Conservation (phyloP, 441 rosid species). For the Syzygium syzygioides region DNA sequence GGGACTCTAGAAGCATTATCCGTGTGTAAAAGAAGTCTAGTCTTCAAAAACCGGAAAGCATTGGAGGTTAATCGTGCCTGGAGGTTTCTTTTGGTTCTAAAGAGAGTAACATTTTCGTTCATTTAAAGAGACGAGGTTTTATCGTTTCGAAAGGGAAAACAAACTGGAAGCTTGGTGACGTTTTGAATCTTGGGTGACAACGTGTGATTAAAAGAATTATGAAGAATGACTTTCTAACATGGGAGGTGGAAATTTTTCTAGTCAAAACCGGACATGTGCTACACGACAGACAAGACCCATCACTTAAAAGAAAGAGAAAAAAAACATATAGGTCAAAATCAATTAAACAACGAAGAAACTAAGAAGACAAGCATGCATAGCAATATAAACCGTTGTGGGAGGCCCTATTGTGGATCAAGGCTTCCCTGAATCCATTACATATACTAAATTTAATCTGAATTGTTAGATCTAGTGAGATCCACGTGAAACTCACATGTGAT, state of each 20-base stretch:
- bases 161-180: not conserved
- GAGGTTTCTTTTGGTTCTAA: not conserved
- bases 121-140: not conserved
- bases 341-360: not conserved
- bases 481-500: not conserved
- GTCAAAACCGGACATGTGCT: not conserved
- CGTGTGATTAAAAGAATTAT: not conserved
- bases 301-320: not conserved
- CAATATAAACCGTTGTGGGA: not conserved
- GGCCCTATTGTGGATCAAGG: not conserved
- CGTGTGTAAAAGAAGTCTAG: not conserved
- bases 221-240: not conserved
- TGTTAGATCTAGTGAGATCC: accelerated
- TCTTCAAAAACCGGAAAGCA: not conserved
- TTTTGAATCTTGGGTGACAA: not conserved
- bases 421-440: not conserved
- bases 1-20: not conserved
- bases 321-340: not conserved
- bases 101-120: not conserved
- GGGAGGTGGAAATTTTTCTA: not conserved
- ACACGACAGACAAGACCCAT: not conserved
- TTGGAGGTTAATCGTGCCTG: not conserved
- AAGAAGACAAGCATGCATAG: not conserved
- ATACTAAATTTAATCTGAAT: not conserved
- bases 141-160: not conserved